Evolutionary conservation across 2,329 filamentous ascomycete species (phyloP).

Genomic region (Fusarium penzigii): DNA sequence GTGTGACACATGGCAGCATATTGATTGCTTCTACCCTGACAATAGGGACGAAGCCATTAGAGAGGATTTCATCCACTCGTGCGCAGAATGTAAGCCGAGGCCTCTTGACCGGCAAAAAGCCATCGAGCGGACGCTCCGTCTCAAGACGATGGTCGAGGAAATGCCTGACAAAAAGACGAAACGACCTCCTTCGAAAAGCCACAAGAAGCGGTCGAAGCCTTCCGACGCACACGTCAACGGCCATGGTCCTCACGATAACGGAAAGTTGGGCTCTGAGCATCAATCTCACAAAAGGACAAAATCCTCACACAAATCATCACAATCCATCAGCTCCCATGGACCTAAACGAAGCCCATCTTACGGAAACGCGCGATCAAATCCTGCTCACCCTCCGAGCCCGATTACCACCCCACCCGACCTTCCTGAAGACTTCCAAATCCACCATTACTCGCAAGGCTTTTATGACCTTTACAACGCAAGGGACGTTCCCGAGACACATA

Average conservation of each 20-base stretch:
- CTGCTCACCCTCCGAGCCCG: slow-evolving; percentile 68
- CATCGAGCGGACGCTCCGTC: slow-evolving; percentile 67
- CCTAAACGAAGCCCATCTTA: slow-evolving; percentile 66
- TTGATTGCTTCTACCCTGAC: slow-evolving; percentile 86
- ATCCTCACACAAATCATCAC: slow-evolving; percentile 75
- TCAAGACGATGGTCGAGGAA: slow-evolving; percentile 48
- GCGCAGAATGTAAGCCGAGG: slow-evolving; percentile 83
- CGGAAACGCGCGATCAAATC: slow-evolving; percentile 61
- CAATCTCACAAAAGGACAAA: slow-evolving; percentile 78
- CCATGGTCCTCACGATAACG: slow-evolving; percentile 58
- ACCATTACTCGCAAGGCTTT: slow-evolving; percentile 75
- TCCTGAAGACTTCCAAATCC: slow-evolving; percentile 62
- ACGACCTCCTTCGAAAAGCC: slow-evolving; percentile 74
- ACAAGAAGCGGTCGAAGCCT: slow-evolving; percentile 87
- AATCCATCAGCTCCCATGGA: slow-evolving; percentile 71
- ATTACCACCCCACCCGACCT: slow-evolving; percentile 72
- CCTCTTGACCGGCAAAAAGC: slow-evolving; percentile 73
- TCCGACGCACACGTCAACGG: slow-evolving; percentile 67
- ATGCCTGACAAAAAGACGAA: slow-evolving; percentile 70
- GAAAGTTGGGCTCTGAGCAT: slow-evolving; percentile 48
- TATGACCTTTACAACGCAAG: slow-evolving; percentile 69
- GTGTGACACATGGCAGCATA: slow-evolving; percentile 98
- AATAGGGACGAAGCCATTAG: slow-evolving; percentile 72
- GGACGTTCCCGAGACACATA: slow-evolving; percentile 60
- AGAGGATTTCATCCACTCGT: slow-evolving; percentile 77